A percentile compares a stretch with the other conserved stretches of the same genome.
phyloP scores from a whole-genome alignment of 106 monocot species.

The Chionographis japonica region DNA sequence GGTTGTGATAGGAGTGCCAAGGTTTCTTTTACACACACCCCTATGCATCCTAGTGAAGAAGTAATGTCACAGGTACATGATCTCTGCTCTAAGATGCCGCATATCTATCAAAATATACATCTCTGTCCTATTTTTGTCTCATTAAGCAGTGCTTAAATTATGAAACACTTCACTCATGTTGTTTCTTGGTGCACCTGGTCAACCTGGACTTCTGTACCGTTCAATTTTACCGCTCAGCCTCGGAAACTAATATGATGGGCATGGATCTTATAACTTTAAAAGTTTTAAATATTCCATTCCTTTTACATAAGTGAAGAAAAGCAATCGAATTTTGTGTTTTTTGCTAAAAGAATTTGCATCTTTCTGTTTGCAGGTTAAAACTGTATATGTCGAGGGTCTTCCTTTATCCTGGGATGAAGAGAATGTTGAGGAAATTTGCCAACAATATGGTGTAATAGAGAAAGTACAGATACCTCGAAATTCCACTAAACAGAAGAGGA shows the following conservation, averaged over 20 bases:
- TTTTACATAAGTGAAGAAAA: too few relatives aligned
- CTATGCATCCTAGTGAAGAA: constrained; percentile 34
- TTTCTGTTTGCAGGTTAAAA: constrained; percentile 40
- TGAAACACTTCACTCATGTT: too few relatives aligned
- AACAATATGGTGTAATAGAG: constrained; percentile 46
- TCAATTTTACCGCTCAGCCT: too few relatives aligned
- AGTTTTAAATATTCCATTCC: too few relatives aligned
- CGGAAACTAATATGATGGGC: too few relatives aligned
- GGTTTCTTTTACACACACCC: constrained; percentile 51
- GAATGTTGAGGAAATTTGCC: constrained; percentile 45
- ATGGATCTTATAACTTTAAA: too few relatives aligned
- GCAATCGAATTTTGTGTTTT: too few relatives aligned
- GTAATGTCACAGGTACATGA: constrained; percentile 26
- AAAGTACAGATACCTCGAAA: constrained; percentile 34
- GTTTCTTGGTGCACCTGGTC: too few relatives aligned
- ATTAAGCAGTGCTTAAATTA: too few relatives aligned
- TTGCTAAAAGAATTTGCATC: too few relatives aligned
- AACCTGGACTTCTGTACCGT: too few relatives aligned
- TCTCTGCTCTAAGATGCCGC: neutral
- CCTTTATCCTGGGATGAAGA: constrained; percentile 58
- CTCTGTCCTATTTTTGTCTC: too few relatives aligned
- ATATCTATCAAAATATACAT: neutral
- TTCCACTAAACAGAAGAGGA: constrained; percentile 27
- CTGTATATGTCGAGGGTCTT: constrained; percentile 49
- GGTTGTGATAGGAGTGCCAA: constrained; percentile 47